Conservation (phyloP, 2,329 filamentous ascomycete species). For the Ophiostoma himal-ulmi region DNA sequence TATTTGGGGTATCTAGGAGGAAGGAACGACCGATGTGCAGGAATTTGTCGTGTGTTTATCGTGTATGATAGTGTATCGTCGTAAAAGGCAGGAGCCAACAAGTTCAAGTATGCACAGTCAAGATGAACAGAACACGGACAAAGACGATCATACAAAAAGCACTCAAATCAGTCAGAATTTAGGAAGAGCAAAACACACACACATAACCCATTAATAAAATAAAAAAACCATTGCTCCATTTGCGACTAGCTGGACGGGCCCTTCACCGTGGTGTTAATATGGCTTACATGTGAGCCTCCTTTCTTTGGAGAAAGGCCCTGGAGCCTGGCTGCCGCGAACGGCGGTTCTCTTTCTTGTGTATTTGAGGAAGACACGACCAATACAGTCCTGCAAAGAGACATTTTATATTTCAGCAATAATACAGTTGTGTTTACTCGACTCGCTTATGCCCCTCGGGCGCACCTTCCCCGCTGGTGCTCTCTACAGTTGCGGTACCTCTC, state of each 20-base stretch:
- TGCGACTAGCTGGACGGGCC: not conserved
- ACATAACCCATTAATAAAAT: not conserved
- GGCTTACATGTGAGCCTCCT: not conserved
- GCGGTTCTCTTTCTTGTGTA: conserved; percentile 10
- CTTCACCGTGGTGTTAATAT: conserved; percentile 1
- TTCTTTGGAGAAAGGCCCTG: conserved; percentile 1
- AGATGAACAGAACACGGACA: not conserved
- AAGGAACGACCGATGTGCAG: not conserved
- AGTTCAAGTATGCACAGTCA: not conserved
- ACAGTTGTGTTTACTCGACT: conserved; percentile 8
- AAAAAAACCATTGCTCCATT: not conserved
- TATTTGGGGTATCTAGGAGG: not conserved
- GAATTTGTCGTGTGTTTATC: not conserved
- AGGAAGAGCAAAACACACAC: not conserved
- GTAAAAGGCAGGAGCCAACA: not conserved
- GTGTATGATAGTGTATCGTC: not conserved
- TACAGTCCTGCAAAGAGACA: not conserved
- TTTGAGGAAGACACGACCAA: not conserved
- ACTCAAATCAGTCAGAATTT: not conserved
- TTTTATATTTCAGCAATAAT: conserved; percentile 5
- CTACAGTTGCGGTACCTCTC: not conserved
- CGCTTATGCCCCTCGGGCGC: conserved; percentile 11
- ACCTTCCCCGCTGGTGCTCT: conserved; percentile 15
- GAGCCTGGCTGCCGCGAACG: conserved; percentile 18
- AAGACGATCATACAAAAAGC: not conserved